These are phyloP conservation scores for Cotoneaster glaucophyllus DNA, from an alignment of 306 rosid species.

Conservation along the genomic window DNA sequence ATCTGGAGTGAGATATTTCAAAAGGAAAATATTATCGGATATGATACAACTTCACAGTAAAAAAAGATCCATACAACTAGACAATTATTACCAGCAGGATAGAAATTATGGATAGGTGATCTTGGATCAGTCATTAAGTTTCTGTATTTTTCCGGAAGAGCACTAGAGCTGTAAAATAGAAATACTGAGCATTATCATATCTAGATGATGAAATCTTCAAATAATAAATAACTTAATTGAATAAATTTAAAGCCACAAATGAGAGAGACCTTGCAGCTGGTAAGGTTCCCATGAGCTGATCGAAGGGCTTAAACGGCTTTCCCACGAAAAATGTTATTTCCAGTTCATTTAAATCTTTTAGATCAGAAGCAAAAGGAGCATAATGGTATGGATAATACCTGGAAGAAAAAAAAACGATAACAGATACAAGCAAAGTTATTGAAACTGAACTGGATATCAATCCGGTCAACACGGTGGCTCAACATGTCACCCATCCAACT, in stretches of 20 bases:
- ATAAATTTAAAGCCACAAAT: neutral
- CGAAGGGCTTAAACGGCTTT: slow-evolving; percentile 89
- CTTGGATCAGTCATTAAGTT: slow-evolving; percentile 75
- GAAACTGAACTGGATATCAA: neutral
- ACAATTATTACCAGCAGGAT: slow-evolving; percentile 68
- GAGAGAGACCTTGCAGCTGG: slow-evolving; percentile 77
- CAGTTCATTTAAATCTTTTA: slow-evolving; percentile 66
- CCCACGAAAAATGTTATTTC: slow-evolving; percentile 88
- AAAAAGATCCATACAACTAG: slow-evolving; percentile 13
- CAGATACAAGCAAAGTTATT: slow-evolving; percentile 13
- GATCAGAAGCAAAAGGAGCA: slow-evolving; percentile 98
- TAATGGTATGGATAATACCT: slow-evolving; percentile 98
- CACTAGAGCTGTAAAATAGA: slow-evolving; percentile 66
- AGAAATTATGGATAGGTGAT: slow-evolving; percentile 70
- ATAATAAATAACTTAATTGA: neutral
- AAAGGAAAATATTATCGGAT: neutral
- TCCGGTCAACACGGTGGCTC: neutral
- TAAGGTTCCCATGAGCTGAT: slow-evolving; percentile 98
- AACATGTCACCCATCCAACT: neutral
- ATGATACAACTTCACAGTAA: slow-evolving; percentile 10
- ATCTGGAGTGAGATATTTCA: slow-evolving; percentile 34
- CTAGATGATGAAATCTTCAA: neutral
- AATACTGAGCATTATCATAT: slow-evolving; percentile 1
- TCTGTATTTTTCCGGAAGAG: slow-evolving; percentile 79
- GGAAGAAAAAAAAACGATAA: slow-evolving; percentile 35